These are phyloP conservation scores for Chlorella variabilis DNA, from an alignment of 163 green algal species.

Conservation along the genomic window DNA sequence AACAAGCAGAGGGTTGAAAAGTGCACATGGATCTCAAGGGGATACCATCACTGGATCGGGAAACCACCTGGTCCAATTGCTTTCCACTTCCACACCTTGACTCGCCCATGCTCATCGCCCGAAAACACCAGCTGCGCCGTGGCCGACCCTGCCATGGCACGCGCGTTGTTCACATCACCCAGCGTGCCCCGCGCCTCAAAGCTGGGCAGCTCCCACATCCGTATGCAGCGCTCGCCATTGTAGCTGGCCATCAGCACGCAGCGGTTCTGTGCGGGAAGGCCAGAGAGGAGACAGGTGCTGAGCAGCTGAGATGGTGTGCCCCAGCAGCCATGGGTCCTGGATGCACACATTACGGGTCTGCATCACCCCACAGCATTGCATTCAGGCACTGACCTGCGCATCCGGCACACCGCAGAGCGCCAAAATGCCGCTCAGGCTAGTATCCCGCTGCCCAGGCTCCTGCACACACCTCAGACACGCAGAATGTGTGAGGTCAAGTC, in stretches of 20 bases:
- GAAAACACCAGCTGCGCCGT: slow-evolving; percentile 45
- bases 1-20: no score
- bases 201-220: slow-evolving; percentile 62
- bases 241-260: slow-evolving; percentile 63
- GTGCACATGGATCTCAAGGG: no score
- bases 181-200: slow-evolving; percentile 48
- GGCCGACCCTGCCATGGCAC: slow-evolving; percentile 46
- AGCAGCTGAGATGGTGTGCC: background rate
- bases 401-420: slow-evolving; percentile 57
- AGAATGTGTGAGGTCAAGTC: background rate
- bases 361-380: background rate
- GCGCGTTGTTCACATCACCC: slow-evolving; percentile 43
- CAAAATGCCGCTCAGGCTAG: slow-evolving; percentile 50
- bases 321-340: no score
- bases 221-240: slow-evolving; percentile 54
- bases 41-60: no score
- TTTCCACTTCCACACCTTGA: slow-evolving; percentile 69
- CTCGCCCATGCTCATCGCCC: slow-evolving; percentile 56
- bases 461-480: background rate
- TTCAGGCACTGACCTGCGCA: slow-evolving; percentile 1
- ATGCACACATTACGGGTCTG: background rate
- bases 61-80: slow-evolving; percentile 27
- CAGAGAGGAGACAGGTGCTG: background rate
- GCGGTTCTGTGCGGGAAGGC: slow-evolving; percentile 12
- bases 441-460: slow-evolving; percentile 7